Evolutionary conservation across 257 asterid species (phyloP).

Genomic region (Penstemon newberryi): DNA sequence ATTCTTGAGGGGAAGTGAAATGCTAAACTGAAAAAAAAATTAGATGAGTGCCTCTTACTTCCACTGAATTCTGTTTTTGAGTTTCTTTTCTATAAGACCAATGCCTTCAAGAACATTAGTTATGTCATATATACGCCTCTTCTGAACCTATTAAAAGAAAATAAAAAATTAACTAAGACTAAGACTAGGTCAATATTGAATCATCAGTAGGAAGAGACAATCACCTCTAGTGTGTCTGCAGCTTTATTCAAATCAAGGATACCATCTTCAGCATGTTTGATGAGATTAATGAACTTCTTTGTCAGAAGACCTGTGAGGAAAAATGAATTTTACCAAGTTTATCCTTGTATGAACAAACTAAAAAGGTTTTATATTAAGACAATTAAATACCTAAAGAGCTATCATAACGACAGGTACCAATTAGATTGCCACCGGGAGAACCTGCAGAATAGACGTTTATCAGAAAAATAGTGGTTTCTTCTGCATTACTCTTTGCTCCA

Average conservation of each 20-base stretch:
- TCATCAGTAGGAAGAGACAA: conserved; percentile 25
- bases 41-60: conserved; percentile 55
- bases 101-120: conserved; percentile 97
- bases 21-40: conserved; percentile 5
- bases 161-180: conserved; percentile 33
- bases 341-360: conserved; percentile 2
- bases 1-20: conserved; percentile 24
- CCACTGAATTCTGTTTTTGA: conserved; percentile 97
- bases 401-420: conserved; percentile 94
- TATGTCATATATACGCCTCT: conserved; percentile 95
- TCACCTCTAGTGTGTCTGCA: conserved; percentile 90
- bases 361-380: neutral
- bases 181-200: conserved; percentile 23
- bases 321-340: conserved; percentile 15
- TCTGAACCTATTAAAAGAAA: conserved; percentile 71
- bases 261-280: conserved; percentile 93
- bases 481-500: conserved; percentile 11
- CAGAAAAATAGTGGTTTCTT: conserved; percentile 21
- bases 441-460: conserved; percentile 48
- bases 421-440: conserved; percentile 55
- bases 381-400: conserved; percentile 80
- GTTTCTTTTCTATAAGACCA: conserved; percentile 94
- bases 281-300: conserved; percentile 85
- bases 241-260: conserved; percentile 94
- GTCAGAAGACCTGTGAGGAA: conserved; percentile 77